phyloP scores from a whole-genome alignment of 2,329 filamentous ascomycete species.

The Paramyrothecium roridum region DNA sequence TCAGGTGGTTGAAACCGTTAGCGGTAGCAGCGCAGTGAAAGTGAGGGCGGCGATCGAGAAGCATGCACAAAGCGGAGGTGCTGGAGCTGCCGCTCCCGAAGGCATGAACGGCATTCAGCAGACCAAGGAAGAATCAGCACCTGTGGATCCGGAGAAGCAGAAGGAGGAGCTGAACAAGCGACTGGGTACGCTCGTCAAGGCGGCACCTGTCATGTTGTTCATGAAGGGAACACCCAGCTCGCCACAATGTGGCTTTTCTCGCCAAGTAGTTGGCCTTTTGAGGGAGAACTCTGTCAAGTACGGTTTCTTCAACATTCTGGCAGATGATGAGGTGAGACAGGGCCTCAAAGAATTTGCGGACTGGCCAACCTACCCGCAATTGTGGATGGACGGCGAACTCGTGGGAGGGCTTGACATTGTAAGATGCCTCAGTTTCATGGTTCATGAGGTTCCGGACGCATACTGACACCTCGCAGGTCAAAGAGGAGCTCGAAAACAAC shows the following conservation, averaged over 20 bases:
- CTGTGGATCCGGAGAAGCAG: conserved; percentile 50
- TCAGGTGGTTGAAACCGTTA: conserved; percentile 77
- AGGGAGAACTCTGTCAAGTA: conserved; percentile 91
- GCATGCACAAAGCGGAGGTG: conserved; percentile 55
- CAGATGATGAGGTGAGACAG: conserved; percentile 94
- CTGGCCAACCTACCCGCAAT: conserved; percentile 95
- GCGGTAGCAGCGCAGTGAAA: conserved; percentile 83
- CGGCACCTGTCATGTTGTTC: conserved; percentile 96
- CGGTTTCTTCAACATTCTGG: conserved; percentile 98
- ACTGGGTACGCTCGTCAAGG: conserved; percentile 82
- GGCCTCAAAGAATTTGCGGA: conserved; percentile 97
- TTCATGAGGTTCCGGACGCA: background rate
- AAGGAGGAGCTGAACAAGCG: conserved; percentile 86
- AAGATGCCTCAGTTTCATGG: conserved; percentile 36
- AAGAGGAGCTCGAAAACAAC: conserved; percentile 86
- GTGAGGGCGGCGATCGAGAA: conserved; percentile 83
- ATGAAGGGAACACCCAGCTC: conserved; percentile 93
- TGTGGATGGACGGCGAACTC: conserved; percentile 88
- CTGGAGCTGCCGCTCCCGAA: conserved; percentile 31
- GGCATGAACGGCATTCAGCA: conserved; percentile 33
- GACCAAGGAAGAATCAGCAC: conserved; percentile 39
- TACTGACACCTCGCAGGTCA: conserved; percentile 59
- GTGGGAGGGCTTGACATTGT: conserved; percentile 96
- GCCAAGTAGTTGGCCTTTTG: conserved; percentile 82
- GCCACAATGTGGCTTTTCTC: conserved; percentile 89